Evolutionary conservation across 345 rosid genomes (phyloP).

Genomic region (Salix purpurea): DNA sequence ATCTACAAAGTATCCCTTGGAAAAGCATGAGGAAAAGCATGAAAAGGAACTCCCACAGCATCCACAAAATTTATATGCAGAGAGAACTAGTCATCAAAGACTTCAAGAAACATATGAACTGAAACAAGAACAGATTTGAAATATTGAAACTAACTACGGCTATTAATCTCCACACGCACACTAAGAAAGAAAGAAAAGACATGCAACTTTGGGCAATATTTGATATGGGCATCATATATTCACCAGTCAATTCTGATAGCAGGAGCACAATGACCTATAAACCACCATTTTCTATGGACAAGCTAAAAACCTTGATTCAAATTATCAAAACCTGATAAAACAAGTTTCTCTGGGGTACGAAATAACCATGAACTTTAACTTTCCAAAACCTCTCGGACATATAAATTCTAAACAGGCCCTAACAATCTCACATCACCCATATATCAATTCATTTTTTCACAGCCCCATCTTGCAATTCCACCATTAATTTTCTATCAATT

Average conservation of each 20-base stretch:
- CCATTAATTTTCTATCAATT: no score
- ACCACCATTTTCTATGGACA: not conserved
- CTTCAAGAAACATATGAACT: not conserved
- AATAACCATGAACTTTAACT: no score
- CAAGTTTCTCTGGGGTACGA: no score
- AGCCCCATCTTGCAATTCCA: no score
- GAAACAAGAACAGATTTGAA: not conserved
- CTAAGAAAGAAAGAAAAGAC: not conserved
- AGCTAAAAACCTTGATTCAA: not conserved
- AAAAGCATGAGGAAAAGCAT: not conserved
- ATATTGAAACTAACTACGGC: not conserved
- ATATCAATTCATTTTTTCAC: no score
- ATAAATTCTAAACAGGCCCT: no score
- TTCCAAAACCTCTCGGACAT: no score
- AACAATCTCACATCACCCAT: no score
- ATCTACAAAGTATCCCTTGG: not conserved
- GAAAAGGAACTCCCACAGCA: not conserved
- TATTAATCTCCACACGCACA: not conserved
- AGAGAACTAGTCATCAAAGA: not conserved
- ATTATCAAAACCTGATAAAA: not conserved
- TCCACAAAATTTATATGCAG: not conserved
- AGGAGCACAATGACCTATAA: not conserved
- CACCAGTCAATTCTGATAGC: not conserved
- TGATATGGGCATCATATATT: not conserved
- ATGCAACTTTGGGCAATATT: not conserved